Base-by-base conservation (phyloP, 495 filamentous ascomycete genomes). In the Penicillium pancosmium region DNA sequence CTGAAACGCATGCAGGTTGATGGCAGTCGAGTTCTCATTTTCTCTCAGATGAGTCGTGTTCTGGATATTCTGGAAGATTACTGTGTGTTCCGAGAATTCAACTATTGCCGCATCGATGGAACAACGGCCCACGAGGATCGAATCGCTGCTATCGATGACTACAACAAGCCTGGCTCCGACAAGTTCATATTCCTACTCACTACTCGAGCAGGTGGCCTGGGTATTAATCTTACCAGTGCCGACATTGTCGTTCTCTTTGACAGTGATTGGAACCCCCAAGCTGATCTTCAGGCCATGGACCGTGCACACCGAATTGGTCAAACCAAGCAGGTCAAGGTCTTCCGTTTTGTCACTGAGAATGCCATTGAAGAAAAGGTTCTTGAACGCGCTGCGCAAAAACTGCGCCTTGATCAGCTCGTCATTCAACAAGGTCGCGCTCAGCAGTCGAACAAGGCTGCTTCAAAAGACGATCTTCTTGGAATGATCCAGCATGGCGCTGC, bases 401-500 rank as follows among this genome's bases (percentile, higher is more conserved):
- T 99, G 55, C 92, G 95, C 51, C 84, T 99, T 44, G 95, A 99
- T 67, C 94, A 98, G 73, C 84, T 99, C n/a, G 95, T 99, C 55
- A 99, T 99, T 66, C 95, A 99, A 63, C 95, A 99, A 80, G 95
- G 95, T 21, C 92, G 95, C 63, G 90, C 95, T 38, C 94, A 97
- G 73, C 91, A 91, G 33, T 87, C 88, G 1, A 95, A 95, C 77
- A 89, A 89, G 31, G 86, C 87, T 6, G 89, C 93, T 8, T 95
- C 91, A 47, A 99, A 99, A 70, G 95, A 98, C 54, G 95, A 99
- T 62, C 80, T 99, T 31, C 82, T 99, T 11, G 91, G 84, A 54
- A 98, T 99, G 95, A 99, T 99, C 64, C 95, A 99, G 70, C 94
- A 98, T 62, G 95, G 95, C 49, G 95, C 94, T n/a, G 91, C 92